Evolutionary conservation across 192 early-diverging fungal species (phyloP).

Genomic region (Pilobolus umbonatus): DNA sequence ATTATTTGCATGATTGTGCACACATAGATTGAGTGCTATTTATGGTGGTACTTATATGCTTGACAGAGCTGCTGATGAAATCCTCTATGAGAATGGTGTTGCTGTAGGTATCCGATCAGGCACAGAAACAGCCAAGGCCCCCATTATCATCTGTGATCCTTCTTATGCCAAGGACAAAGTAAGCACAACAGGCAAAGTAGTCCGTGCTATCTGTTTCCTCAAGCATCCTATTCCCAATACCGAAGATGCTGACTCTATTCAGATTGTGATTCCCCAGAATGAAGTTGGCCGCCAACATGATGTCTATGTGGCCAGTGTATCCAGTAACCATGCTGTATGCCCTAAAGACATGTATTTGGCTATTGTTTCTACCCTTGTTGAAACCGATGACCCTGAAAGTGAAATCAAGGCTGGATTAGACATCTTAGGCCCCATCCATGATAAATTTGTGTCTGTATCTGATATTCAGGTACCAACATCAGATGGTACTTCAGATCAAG

Average conservation of each 20-base stretch:
- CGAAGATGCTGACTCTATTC: conserved; percentile 78
- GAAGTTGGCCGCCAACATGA: conserved; percentile 92
- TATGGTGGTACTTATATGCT: conserved; percentile 99
- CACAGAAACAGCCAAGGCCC: conserved; percentile 75
- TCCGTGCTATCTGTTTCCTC: conserved; percentile 96
- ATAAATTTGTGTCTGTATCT: conserved; percentile 86
- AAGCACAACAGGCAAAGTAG: conserved; percentile 78
- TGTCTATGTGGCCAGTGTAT: conserved; percentile 93
- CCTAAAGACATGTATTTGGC: conserved; percentile 85
- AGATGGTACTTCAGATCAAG: conserved; percentile 77
- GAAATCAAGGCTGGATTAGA: conserved; percentile 87
- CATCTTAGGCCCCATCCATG: conserved; percentile 84
- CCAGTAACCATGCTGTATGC: conserved; percentile 86
- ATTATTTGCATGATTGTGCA: no score
- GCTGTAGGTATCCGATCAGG: conserved; percentile 89
- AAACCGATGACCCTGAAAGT: conserved; percentile 84
- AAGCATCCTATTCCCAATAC: conserved; percentile 90
- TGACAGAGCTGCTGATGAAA: conserved; percentile 85
- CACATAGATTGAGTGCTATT: conserved; percentile 84
- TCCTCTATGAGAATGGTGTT: conserved; percentile 78
- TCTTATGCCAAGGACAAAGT: conserved; percentile 84
- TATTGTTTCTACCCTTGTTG: conserved; percentile 96
- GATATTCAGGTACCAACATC: conserved; percentile 84
- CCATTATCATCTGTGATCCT: conserved; percentile 94
- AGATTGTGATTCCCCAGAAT: conserved; percentile 97